Base-by-base conservation (phyloP, 2,329 filamentous ascomycete species). In the Gremmenia infestans region DNA sequence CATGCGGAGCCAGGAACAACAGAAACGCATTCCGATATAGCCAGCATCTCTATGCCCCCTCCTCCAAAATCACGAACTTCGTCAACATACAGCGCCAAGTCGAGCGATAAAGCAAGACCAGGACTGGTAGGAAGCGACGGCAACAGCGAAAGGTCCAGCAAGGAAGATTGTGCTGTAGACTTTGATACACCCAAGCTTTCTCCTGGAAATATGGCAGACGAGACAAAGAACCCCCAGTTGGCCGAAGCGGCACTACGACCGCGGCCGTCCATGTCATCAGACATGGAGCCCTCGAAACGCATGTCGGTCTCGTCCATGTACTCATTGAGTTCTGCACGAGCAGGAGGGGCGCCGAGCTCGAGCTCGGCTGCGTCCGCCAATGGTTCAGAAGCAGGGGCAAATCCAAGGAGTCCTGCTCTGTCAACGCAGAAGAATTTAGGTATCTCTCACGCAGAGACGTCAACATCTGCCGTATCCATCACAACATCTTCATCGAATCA, bases 271-370 rank as follows among this genome's bases (percentile, higher is more conserved):
- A 70, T 76, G 28, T 28, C 28, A 56, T 79, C 79, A 15, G 78
- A 81, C 19, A 66, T 71, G 22, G 76, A 86, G 40, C 76, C 42
- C 5, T 45, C 76, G 46, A 87, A 89, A 65, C 83, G 88, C 50
- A 77, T 88, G 68, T 91, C 88, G 23, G 80, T 87, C 57, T 89
- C 86, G 7, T 92, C 88, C 0, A 74, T 89, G 50, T 87, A 88
- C 67, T 90, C 87, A 35, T 73, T 88, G 23, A 81, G 82, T 46
- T 88, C 86, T 5, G 81, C 77, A 4, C 60, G 68, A 55, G 67
- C 66, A 40, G 65, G 67, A 52, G 80, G 80, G 47, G 74, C 77
- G 28, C 70, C 74, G 54, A 28, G 25, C 36, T 4, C 9, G 12
- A 80, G 79, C 60, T 78, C 80, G 17, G 75, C 78, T 35, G 74